Evolutionary conservation across 805 yeast genomes (phyloP).

Genomic region (Candida insectalens): DNA sequence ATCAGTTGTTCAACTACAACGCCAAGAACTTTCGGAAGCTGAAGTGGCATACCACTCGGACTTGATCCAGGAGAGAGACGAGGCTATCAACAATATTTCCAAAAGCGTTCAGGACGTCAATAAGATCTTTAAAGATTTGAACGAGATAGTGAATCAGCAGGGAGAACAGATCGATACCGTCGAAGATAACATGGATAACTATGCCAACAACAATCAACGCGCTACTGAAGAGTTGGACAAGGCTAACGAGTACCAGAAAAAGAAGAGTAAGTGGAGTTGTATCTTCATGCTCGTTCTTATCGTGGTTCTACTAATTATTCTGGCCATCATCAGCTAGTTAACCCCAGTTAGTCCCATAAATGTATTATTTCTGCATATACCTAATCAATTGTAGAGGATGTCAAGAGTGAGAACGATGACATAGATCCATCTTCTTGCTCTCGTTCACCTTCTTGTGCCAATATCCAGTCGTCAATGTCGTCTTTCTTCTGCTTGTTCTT

Average conservation of each 20-base stretch:
- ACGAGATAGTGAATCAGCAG: slow-evolving; percentile 71
- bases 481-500: not conserved
- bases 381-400: not conserved
- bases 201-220: slow-evolving; percentile 54
- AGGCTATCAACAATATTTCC: slow-evolving; percentile 62
- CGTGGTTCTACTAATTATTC: slow-evolving; percentile 47
- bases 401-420: not conserved
- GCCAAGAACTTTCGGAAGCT: slow-evolving; percentile 25
- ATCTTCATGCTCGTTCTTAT: slow-evolving; percentile 49
- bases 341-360: too few species aligned
- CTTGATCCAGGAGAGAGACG: slow-evolving; percentile 61
- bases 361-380: too few species aligned
- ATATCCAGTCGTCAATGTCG: slow-evolving; percentile 2
- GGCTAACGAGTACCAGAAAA: slow-evolving; percentile 69
- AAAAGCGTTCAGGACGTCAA: slow-evolving; percentile 80
- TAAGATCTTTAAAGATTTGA: slow-evolving; percentile 73
- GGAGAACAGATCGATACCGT: slow-evolving; percentile 78
- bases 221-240: slow-evolving; percentile 63
- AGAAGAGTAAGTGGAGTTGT: slow-evolving; percentile 66
- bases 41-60: slow-evolving; percentile 56
- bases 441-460: not conserved
- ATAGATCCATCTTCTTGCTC: not conserved
- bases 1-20: slow-evolving; percentile 22
- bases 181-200: slow-evolving; percentile 64
- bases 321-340: slow-evolving; percentile 40